phyloP scores from a whole-genome alignment of 108 stramenopile genomes.

The Mayamaea pseudoterrestris region DNA sequence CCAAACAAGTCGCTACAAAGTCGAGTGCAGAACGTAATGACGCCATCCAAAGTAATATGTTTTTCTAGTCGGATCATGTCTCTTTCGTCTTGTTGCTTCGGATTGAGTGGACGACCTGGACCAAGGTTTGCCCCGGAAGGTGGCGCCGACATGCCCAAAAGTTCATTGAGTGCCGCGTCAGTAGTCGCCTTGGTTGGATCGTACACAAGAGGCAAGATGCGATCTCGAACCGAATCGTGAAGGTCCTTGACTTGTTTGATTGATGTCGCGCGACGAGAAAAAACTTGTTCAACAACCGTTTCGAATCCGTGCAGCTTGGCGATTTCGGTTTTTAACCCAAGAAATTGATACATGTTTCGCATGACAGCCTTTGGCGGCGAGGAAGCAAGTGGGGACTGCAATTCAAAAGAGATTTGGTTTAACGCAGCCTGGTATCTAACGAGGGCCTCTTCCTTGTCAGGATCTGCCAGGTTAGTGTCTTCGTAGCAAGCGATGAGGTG shows the following conservation, averaged over 20 bases:
- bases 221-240: neutral
- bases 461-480: no score
- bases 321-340: neutral
- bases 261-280: neutral
- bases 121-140: neutral
- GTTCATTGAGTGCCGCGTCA: neutral
- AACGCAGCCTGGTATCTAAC: no score
- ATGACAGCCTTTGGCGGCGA: no score
- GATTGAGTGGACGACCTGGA: neutral
- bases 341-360: conserved; percentile 5
- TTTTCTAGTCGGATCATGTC: conserved; percentile 2
- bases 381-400: no score
- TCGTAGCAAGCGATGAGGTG: no score
- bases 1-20: conserved; percentile 3
- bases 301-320: conserved; percentile 3
- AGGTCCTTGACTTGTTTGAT: neutral
- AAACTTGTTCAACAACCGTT: neutral
- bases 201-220: neutral
- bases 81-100: neutral
- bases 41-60: conserved; percentile 7
- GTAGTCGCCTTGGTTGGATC: neutral
- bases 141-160: no score
- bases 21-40: neutral
- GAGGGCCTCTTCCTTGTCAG: no score
- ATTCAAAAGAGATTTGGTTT: no score